Base-by-base conservation (phyloP, 2,329 filamentous ascomycete genomes). In the Penicillium sp. region DNA sequence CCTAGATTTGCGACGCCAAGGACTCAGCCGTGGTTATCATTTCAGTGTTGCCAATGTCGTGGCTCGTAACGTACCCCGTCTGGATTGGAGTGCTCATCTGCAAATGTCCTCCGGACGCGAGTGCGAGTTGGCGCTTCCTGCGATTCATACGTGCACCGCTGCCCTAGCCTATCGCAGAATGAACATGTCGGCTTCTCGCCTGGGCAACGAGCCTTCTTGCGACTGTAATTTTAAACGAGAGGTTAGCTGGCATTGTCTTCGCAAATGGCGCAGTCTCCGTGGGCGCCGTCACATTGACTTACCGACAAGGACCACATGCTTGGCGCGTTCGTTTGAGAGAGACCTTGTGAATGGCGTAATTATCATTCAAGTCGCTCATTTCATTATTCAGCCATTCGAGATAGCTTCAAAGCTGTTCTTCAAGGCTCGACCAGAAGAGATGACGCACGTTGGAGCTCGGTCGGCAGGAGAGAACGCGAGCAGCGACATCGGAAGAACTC, bases 101-200 rank as follows among this genome's bases (percentile, higher is more conserved):
- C 42, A 7, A 47, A 48, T n/a, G 39, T 10, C 31, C 49, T 38
- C 4, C 48, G 43, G 8, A 3, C 45, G 31, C 55, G 54, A 28
- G 28, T 51, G 20, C 54, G 45, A 22, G 37, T 58, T 11, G 52
- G 39, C 1, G 58, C 7, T 14, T 57, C 43, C 53, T 63, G 65
- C 15, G 60, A 31, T 20, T 47, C 63, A 28, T 70, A 70, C 12
- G 62, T 51, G 41, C 68, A 70, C 8, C 47, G 49, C 51, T 70
- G 68, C 5, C 67, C 66, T 20, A 70, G 34, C 37, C 68, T 51
- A 20, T 65, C 62, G 45, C 67, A 70, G 7, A 69, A 34, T 37
- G 68, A 69, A 38, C 68, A 70, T 42, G 47, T 45, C 2, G 68
- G 68, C n/a, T 69, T 69, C 31, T 70, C 68, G n/a, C 68, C 68